Percentiles rank a stretch among this genome's conserved stretches.
phyloP scores from a whole-genome alignment of 2,329 filamentous ascomycete species.

The Achaetomium macrosporum region DNA sequence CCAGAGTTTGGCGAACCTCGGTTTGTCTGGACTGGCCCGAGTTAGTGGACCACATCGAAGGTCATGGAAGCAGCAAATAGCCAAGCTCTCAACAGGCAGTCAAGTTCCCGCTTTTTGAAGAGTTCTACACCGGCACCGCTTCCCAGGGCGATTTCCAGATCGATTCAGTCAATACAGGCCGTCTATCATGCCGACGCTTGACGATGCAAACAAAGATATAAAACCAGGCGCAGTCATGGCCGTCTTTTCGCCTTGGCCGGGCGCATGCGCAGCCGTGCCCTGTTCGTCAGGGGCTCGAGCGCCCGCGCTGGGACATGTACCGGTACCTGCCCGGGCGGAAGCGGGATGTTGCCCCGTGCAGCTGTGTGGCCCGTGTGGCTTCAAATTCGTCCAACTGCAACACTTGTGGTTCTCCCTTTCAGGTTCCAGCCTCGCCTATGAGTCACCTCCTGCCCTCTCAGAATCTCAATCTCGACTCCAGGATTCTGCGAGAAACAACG shows the following conservation, averaged over 20 bases:
- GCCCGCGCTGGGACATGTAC: slow-evolving; percentile 14
- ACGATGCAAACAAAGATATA: neutral
- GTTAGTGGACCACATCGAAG: no score
- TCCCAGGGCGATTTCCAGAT: no score
- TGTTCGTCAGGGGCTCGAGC: slow-evolving; percentile 17
- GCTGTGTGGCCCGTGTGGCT: slow-evolving; percentile 21
- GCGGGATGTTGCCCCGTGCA: slow-evolving; percentile 12
- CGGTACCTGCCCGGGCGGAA: slow-evolving; percentile 14
- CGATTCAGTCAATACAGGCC: no score
- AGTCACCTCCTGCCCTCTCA: slow-evolving; percentile 16
- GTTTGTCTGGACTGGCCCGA: no score
- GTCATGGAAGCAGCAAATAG: no score
- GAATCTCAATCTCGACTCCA: neutral
- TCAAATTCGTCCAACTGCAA: slow-evolving; percentile 17
- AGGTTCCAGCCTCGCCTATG: slow-evolving; percentile 20
- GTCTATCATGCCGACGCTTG: neutral
- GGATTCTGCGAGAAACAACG: neutral
- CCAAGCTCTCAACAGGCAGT: no score
- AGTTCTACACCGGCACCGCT: no score
- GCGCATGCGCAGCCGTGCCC: slow-evolving; percentile 10
- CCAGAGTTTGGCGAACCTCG: no score
- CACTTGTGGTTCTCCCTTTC: slow-evolving; percentile 10
- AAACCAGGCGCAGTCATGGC: neutral
- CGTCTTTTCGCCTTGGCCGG: neutral
- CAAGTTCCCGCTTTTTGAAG: no score